Evolutionary conservation across 768 basidiomycete genomes (phyloP).

Genomic region (Brasilioporus rufonigricans): DNA sequence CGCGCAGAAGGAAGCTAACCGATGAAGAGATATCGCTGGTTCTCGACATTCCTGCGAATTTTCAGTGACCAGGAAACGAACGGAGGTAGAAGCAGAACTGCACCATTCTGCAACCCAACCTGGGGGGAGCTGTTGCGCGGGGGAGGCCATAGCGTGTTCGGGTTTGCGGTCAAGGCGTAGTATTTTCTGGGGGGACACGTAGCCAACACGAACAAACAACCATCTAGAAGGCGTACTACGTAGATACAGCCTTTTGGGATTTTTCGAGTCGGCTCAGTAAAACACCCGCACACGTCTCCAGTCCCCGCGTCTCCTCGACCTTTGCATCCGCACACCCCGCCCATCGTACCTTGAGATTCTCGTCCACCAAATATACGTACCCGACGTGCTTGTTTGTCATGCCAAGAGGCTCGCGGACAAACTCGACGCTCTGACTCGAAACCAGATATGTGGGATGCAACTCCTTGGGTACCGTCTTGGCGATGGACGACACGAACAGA

Average conservation of each 20-base stretch:
- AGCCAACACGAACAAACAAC: slow-evolving; percentile 29
- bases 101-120: slow-evolving; percentile 96
- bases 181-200: slow-evolving; percentile 24
- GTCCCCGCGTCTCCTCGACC: slow-evolving; percentile 61
- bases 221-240: background rate
- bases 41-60: slow-evolving; percentile 64
- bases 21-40: slow-evolving; percentile 86
- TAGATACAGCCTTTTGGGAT: background rate
- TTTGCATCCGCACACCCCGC: slow-evolving; percentile 87
- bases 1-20: slow-evolving; percentile 49
- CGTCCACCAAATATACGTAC: slow-evolving; percentile 89
- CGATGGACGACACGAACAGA: slow-evolving; percentile 76
- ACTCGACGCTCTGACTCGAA: slow-evolving; percentile 83
- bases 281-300: slow-evolving; percentile 69
- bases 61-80: slow-evolving; percentile 12
- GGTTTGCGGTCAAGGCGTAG: slow-evolving; percentile 1
- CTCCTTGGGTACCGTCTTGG: slow-evolving; percentile 58
- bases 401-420: slow-evolving; percentile 78
- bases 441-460: slow-evolving; percentile 74
- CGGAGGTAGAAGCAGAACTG: slow-evolving; percentile 13
- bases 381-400: slow-evolving; percentile 90
- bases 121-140: slow-evolving; percentile 73
- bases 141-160: slow-evolving; percentile 39
- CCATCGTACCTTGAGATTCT: slow-evolving; percentile 85
- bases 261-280: slow-evolving; percentile 58